These are phyloP conservation scores for Aspergillus cejpii DNA, from an alignment of 2,329 filamentous ascomycete genomes.

Conservation along the genomic window DNA sequence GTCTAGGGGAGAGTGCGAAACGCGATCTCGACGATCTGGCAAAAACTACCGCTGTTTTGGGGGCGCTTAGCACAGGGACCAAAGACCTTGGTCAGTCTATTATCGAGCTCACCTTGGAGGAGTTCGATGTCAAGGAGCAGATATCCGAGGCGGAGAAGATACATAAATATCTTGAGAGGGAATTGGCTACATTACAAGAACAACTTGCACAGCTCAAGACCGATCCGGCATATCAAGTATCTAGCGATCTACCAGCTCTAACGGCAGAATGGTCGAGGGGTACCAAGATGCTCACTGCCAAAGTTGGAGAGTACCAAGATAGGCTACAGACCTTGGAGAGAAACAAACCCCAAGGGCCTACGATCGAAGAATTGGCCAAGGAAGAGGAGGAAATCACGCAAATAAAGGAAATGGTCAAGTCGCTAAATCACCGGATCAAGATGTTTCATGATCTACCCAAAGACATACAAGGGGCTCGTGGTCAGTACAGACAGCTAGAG, in stretches of 20 bases:
- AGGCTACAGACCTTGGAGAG: constrained; percentile 43
- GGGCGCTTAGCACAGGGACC: constrained; percentile 45
- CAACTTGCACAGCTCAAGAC: constrained; percentile 30
- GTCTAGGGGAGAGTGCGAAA: constrained; percentile 49
- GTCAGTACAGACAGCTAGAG: constrained; percentile 63
- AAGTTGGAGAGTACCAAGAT: constrained; percentile 61
- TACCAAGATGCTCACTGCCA: constrained; percentile 59
- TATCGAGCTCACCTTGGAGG: constrained; percentile 50
- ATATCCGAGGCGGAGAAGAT: constrained; percentile 51
- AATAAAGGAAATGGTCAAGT: constrained; percentile 55
- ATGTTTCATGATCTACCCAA: constrained; percentile 67
- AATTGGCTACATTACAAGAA: constrained; percentile 37
- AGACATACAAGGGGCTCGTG: constrained; percentile 60
- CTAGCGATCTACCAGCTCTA: constrained; percentile 56
- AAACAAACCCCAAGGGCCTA: constrained; percentile 25
- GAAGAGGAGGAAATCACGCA: constrained; percentile 55
- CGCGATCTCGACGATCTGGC: constrained; percentile 55
- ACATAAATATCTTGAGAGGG: constrained; percentile 50
- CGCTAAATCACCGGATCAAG: constrained; percentile 60
- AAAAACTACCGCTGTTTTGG: constrained; percentile 46
- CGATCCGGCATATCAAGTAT: constrained; percentile 46
- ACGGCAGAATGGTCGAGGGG: constrained; percentile 69
- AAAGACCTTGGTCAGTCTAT: constrained; percentile 49
- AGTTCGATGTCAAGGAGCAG: constrained; percentile 51
- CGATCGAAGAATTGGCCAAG: constrained; percentile 48